These are phyloP conservation scores for Secale cereale DNA, from an alignment of 176 grass and related monocot genomes.

Conservation along the genomic window DNA sequence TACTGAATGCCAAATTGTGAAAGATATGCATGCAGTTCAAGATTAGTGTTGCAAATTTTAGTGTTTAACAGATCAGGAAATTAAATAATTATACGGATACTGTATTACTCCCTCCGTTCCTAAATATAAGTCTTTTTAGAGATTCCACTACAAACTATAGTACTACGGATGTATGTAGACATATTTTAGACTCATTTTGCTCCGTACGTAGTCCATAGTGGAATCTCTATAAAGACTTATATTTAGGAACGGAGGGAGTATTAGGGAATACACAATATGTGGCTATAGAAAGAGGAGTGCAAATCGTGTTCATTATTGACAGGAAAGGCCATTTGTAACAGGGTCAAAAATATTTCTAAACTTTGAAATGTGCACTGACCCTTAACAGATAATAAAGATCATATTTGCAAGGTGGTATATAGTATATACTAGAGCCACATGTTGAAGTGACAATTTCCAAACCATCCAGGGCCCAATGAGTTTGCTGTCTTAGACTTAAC, in stretches of 20 bases:
- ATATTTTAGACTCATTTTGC: too few relatives aligned
- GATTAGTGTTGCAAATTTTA: neutral
- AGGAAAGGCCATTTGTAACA: neutral
- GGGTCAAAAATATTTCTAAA: neutral
- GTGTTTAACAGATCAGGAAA: neutral
- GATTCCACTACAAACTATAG: too few relatives aligned
- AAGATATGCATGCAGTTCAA: constrained; percentile 7
- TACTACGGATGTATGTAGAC: too few relatives aligned
- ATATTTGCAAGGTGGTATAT: neutral
- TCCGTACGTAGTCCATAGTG: too few relatives aligned
- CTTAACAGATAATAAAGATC: neutral
- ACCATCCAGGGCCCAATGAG: neutral
- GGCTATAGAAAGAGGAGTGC: neutral
- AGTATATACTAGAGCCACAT: neutral
- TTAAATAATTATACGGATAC: constrained; percentile 1
- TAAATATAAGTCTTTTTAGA: too few relatives aligned
- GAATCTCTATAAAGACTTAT: too few relatives aligned
- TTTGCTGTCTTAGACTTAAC: neutral
- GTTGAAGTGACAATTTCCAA: neutral
- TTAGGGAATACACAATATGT: neutral
- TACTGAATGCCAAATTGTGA: constrained; percentile 4
- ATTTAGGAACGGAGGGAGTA: too few relatives aligned
- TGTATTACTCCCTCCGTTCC: too few relatives aligned
- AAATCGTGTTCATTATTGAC: constrained; percentile 7
- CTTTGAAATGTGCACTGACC: neutral